Evolutionary conservation across 2,329 filamentous ascomycete genomes (phyloP).

Genomic region (Calonectria ilicicola): DNA sequence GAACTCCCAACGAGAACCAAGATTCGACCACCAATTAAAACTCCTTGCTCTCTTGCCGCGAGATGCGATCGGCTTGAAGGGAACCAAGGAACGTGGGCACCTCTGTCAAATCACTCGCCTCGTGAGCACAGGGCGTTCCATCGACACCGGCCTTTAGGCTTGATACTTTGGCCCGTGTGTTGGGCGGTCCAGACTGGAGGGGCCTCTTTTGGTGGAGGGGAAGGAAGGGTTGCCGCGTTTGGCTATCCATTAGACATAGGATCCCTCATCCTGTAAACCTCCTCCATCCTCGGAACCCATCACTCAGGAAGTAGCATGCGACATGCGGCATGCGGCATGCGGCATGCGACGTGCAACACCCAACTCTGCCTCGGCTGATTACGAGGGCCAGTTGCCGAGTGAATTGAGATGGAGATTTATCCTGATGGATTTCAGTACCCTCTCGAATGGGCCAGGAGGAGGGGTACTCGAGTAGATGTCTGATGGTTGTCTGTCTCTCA

Average conservation of each 20-base stretch:
- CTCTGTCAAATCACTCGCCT: not conserved
- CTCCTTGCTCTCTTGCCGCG: not conserved
- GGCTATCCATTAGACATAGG: not conserved
- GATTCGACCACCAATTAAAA: not conserved
- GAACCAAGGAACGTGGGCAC: not conserved
- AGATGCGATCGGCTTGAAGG: constrained; percentile 12
- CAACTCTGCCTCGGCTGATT: constrained; percentile 3
- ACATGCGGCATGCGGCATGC: no score
- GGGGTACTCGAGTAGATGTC: not conserved
- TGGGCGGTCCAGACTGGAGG: not conserved
- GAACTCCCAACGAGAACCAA: not conserved
- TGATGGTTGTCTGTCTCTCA: constrained; percentile 2
- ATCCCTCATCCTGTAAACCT: not conserved
- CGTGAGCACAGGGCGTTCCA: not conserved
- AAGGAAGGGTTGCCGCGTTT: not conserved
- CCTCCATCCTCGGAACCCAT: not conserved
- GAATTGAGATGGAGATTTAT: constrained; percentile 1
- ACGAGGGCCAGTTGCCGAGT: constrained; percentile 3
- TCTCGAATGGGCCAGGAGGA: not conserved
- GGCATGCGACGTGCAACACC: not conserved
- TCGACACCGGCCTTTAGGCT: not conserved
- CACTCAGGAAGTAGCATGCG: not conserved
- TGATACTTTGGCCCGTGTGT: not conserved
- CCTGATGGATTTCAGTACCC: not conserved
- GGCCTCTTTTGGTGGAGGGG: not conserved